Percentiles rank a stretch among this genome's conserved stretches.
These are phyloP conservation scores for Orbilia quercus DNA, from an alignment of 2,329 filamentous ascomycete genomes.

Conservation along the genomic window DNA sequence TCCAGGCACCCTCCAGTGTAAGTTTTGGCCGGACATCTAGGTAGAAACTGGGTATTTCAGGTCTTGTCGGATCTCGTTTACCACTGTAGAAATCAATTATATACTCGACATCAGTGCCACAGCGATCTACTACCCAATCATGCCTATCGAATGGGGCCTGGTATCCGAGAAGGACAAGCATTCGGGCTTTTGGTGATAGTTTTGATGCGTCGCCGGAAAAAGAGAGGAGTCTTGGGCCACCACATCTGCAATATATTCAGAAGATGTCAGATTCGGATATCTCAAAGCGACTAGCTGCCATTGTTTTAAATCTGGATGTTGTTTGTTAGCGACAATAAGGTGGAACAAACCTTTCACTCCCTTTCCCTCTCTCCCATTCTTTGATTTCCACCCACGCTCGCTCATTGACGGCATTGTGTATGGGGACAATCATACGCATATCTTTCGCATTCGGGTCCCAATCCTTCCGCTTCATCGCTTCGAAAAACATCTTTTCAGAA, in stretches of 20 bases:
- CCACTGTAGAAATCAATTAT: constrained; percentile 98
- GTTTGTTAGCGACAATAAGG: too few relatives aligned
- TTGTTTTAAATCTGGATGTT: constrained; percentile 19
- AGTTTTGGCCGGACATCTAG: constrained; percentile 76
- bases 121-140: constrained; percentile 96
- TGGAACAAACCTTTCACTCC: constrained; percentile 67
- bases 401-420: constrained; percentile 99
- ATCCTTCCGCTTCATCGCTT: constrained; percentile 92
- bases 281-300: not conserved
- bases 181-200: constrained; percentile 82
- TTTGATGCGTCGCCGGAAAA: constrained; percentile 78
- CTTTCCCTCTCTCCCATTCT: constrained; percentile 78
- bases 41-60: constrained; percentile 70
- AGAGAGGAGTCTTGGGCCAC: constrained; percentile 82
- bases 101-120: constrained; percentile 86
- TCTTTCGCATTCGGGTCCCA: constrained; percentile 77
- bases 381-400: constrained; percentile 92
- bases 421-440: constrained; percentile 92
- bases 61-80: constrained; percentile 64
- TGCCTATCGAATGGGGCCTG: constrained; percentile 92
- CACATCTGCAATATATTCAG: constrained; percentile 67
- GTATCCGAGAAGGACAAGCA: constrained; percentile 87
- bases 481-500: constrained; percentile 96
- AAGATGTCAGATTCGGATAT: not conserved
- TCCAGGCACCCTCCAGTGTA: constrained; percentile 75